A percentile compares a stretch with the other conserved stretches of the same genome.
These are phyloP conservation scores for Chernovozyma sophiae-reginae DNA, from an alignment of 1,139 yeast species.

Conservation along the genomic window DNA sequence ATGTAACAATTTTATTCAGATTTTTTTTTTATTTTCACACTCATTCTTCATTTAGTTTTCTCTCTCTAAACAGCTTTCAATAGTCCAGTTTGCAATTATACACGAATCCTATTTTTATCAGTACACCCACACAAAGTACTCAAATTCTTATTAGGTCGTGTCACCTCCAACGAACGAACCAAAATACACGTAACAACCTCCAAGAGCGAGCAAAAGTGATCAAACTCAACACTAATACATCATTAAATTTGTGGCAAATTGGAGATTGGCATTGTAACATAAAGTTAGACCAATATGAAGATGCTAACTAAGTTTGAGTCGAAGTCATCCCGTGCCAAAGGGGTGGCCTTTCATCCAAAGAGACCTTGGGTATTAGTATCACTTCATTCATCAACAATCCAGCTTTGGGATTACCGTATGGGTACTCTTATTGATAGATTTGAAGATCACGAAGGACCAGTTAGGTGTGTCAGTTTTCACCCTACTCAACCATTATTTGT, in stretches of 20 bases:
- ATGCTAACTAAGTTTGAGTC: conserved; percentile 98
- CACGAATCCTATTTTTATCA: not conserved
- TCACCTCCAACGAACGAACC: conserved; percentile 4
- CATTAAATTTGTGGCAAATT: not conserved
- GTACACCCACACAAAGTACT: not conserved
- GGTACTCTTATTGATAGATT: conserved; percentile 94
- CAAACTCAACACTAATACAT: not conserved
- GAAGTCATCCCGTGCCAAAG: conserved; percentile 97
- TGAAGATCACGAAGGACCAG: conserved; percentile 99
- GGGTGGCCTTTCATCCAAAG: conserved; percentile 96
- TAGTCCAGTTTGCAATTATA: not conserved
- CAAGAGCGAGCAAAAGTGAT: conserved; percentile 1
- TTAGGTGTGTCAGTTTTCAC: conserved; percentile 91
- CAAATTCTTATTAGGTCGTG: conserved; percentile 3
- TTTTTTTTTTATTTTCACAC: no score
- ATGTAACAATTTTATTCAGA: no score
- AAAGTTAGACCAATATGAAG: conserved; percentile 58
- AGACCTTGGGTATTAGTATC: conserved; percentile 97
- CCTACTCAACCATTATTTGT: conserved; percentile 97
- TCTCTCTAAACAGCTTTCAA: no score
- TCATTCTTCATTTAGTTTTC: no score
- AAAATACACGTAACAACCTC: conserved; percentile 7
- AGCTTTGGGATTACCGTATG: conserved; percentile 99
- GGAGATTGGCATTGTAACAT: not conserved
- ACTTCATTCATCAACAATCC: conserved; percentile 90